Evolutionary conservation across 805 yeast genomes (phyloP).

Genomic region (Wickerhamiella siamensis): DNA sequence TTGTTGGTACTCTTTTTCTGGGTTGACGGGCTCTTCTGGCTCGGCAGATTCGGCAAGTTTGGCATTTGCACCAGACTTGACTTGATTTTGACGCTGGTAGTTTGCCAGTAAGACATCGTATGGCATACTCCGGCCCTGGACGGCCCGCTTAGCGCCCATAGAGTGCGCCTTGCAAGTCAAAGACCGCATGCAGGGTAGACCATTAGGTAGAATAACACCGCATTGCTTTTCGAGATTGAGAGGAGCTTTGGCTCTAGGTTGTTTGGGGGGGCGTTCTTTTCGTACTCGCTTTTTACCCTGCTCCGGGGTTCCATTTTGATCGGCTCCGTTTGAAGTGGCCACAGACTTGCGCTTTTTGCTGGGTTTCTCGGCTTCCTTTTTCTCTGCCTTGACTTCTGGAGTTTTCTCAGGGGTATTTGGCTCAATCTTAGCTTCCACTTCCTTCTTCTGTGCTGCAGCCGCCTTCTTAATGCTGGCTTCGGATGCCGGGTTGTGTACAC

Average conservation of each 20-base stretch:
- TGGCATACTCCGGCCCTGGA: constrained; percentile 82
- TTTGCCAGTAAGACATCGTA: constrained; percentile 79
- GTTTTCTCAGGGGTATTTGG: neutral
- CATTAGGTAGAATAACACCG: constrained; percentile 86
- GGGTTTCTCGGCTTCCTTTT: neutral
- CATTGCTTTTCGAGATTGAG: constrained; percentile 44
- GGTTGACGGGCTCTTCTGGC: constrained; percentile 14
- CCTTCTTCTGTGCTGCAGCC: constrained; percentile 4
- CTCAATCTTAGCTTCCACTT: neutral
- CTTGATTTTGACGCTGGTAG: constrained; percentile 85
- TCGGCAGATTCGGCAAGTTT: constrained; percentile 11
- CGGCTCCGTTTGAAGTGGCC: neutral
- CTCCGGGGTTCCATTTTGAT: constrained; percentile 12
- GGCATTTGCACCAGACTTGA: constrained; percentile 34
- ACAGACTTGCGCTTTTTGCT: constrained; percentile 6
- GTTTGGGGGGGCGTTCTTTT: constrained; percentile 36
- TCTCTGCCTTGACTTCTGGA: neutral
- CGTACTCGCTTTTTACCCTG: constrained; percentile 33
- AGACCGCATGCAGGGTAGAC: constrained; percentile 93
- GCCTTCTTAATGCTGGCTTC: neutral
- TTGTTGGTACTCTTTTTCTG: constrained; percentile 61
- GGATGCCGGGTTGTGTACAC: constrained; percentile 2
- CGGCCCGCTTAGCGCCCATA: constrained; percentile 96
- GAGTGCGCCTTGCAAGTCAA: constrained; percentile 95
- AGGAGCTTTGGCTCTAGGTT: constrained; percentile 4